Base-by-base conservation (phyloP, 495 filamentous ascomycete species). In the Pyrenula aspistea region DNA sequence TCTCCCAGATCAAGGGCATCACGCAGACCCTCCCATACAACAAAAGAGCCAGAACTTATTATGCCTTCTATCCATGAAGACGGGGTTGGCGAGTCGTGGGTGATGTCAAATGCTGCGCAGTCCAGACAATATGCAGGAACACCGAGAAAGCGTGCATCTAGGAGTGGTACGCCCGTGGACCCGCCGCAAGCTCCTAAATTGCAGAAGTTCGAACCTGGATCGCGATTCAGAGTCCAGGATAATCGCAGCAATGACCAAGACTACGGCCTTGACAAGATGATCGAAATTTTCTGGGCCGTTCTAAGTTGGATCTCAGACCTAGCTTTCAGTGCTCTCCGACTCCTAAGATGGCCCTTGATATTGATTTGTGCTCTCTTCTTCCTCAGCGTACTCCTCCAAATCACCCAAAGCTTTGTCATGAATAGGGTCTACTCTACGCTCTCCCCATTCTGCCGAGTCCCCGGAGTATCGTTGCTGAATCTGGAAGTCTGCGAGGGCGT, bases 391-490 rank as follows among this genome's bases (percentile, higher is more conserved):
- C 60, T 74, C 3, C 25, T 75, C 19, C 67, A 79, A 51, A 61
- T 82, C 47, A 67, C 72, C 25, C 70, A 75, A 20, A 80, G 81
- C 58, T 68, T 80, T 59, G 57, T 82, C 12, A 75, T 74, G 12
- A 71, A 63, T 47, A 74, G 76, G 1, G 57, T 77, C 54, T 66
- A 70, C 51, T 70, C 72, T 22, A 75, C 74, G 25, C 58, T 89
- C n/a, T 79, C 77, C 10, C 84, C 86, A 0, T 47, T 89, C 22
- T 89, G 86, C 61, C 71, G 73, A 20, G 66, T 90, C 1, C 86
- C 87, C 0, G 83, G 83, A 8, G 72, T 67, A 12, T 80, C 79
- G 1, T 64, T 77, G 15, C 60, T 88, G 10, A 66, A 76, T 56
- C 65, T 87, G 3, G 78, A 83, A 15, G 82, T 87, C 60, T 89